A percentile compares a stretch with the other conserved stretches of the same genome.
These are phyloP conservation scores for Malassezia arunalokei DNA, from an alignment of 1,284 basidiomycete genomes.

Conservation along the genomic window DNA sequence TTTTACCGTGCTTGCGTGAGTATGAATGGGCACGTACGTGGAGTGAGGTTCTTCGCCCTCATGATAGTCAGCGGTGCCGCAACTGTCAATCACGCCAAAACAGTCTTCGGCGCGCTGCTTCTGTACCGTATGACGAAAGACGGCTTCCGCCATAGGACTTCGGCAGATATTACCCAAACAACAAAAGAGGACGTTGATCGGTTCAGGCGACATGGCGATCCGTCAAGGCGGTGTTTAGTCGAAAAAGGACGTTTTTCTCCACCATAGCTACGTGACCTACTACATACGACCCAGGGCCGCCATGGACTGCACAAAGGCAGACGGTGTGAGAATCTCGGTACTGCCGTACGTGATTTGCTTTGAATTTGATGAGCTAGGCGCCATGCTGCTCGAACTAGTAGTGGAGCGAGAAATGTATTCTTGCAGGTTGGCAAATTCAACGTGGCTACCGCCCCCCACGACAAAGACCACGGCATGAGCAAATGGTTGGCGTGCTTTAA, in stretches of 20 bases:
- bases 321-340: slow-evolving; percentile 85
- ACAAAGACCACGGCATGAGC: slow-evolving; percentile 81
- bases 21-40: slow-evolving; percentile 14
- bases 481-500: slow-evolving; percentile 53
- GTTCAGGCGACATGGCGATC: not conserved
- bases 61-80: slow-evolving; percentile 38
- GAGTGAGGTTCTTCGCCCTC: slow-evolving; percentile 37
- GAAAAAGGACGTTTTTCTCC: not conserved
- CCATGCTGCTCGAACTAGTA: slow-evolving; percentile 24
- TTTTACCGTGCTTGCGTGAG: slow-evolving; percentile 46
- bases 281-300: slow-evolving; percentile 23
- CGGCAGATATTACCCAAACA: slow-evolving; percentile 43
- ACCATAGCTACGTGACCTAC: not conserved
- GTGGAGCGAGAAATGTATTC: slow-evolving; percentile 30
- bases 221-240: too few species aligned
- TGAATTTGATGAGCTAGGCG: slow-evolving; percentile 27
- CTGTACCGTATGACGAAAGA: slow-evolving; percentile 26
- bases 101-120: slow-evolving; percentile 18
- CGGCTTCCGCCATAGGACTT: slow-evolving; percentile 38
- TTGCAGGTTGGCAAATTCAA: slow-evolving; percentile 83
- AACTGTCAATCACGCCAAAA: slow-evolving; percentile 34
- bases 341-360: slow-evolving; percentile 76
- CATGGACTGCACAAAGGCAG: slow-evolving; percentile 64
- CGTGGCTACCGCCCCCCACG: slow-evolving; percentile 90
- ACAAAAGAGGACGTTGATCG: slow-evolving; percentile 36